These are phyloP conservation scores for Phytophthora podocarpi DNA, from an alignment of 352 stramenopile species.

Conservation along the genomic window DNA sequence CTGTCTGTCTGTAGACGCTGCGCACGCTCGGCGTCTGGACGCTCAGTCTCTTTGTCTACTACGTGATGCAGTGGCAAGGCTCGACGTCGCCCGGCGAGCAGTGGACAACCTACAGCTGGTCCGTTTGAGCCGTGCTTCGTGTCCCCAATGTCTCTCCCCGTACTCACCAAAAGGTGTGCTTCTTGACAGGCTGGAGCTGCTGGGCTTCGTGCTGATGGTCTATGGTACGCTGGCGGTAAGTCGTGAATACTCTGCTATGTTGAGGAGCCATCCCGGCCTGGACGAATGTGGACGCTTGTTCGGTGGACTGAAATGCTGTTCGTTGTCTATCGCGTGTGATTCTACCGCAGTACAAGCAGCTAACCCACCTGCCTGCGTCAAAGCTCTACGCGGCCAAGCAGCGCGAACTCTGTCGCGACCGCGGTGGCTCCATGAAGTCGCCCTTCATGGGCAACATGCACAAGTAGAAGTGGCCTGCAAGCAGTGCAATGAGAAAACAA, in stretches of 20 bases:
- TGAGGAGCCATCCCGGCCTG: conserved; percentile 1
- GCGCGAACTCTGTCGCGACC: conserved; percentile 32
- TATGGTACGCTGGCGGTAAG: conserved; percentile 79
- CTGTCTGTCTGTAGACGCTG: conserved; percentile 53
- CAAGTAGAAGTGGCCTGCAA: conserved; percentile 47
- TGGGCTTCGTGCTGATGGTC: conserved; percentile 80
- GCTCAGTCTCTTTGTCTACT: conserved; percentile 80
- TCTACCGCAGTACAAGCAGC: conserved; percentile 77
- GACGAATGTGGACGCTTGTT: neutral
- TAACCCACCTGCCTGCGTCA: conserved; percentile 54
- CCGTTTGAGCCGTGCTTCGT: conserved; percentile 13
- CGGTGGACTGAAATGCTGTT: conserved; percentile 10
- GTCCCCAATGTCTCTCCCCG: neutral
- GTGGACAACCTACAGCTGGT: conserved; percentile 81
- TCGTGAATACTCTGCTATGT: conserved; percentile 5
- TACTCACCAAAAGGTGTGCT: conserved; percentile 7
- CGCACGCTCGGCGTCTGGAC: conserved; percentile 81
- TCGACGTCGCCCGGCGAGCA: conserved; percentile 63
- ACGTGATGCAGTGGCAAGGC: conserved; percentile 73
- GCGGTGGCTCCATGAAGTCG: conserved; percentile 54
- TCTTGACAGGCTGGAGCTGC: conserved; percentile 65
- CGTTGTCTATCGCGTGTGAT: neutral
- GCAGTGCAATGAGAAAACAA: conserved; percentile 19
- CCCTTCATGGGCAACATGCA: conserved; percentile 82
- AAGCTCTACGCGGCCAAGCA: conserved; percentile 60